Conservation (phyloP, 2,329 filamentous ascomycete genomes). For the Exophiala spinifera region DNA sequence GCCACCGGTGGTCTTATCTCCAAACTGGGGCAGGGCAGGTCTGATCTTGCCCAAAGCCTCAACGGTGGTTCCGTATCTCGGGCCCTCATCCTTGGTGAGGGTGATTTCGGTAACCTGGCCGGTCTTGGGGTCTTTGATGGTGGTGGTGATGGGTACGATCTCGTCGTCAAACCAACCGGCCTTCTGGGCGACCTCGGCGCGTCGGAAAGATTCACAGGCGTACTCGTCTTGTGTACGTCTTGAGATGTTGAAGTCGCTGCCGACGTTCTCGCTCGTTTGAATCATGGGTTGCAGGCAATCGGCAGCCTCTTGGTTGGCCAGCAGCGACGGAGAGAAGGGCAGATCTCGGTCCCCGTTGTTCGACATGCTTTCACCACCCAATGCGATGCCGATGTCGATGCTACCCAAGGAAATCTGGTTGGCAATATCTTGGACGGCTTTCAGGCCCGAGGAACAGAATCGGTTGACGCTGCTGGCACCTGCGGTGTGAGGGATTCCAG, state of each 20-base stretch:
- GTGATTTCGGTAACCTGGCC: constrained; percentile 75
- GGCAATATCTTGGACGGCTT: constrained; percentile 92
- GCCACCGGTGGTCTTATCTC: constrained; percentile 80
- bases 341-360: constrained; percentile 59
- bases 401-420: constrained; percentile 75
- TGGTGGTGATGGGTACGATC: constrained; percentile 82
- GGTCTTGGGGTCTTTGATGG: constrained; percentile 77
- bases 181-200: constrained; percentile 87
- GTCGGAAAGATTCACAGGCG: constrained; percentile 80
- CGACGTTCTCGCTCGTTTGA: constrained; percentile 95
- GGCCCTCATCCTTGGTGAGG: constrained; percentile 82
- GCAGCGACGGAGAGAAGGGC: constrained; percentile 74
- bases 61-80: constrained; percentile 82
- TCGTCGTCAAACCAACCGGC: constrained; percentile 89
- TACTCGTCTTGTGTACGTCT: constrained; percentile 80
- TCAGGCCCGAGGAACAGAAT: constrained; percentile 95
- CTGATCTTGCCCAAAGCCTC: constrained; percentile 82
- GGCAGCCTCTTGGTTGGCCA: constrained; percentile 69
- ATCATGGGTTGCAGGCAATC: constrained; percentile 97
- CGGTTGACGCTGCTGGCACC: constrained; percentile 81
- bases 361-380: constrained; percentile 89
- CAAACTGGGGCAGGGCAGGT: constrained; percentile 85
- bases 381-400: constrained; percentile 82
- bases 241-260: constrained; percentile 79
- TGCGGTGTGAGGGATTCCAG: constrained; percentile 89